These are phyloP conservation scores for Irpex sp. DNA, from an alignment of 1,284 basidiomycete genomes.

Conservation along the genomic window DNA sequence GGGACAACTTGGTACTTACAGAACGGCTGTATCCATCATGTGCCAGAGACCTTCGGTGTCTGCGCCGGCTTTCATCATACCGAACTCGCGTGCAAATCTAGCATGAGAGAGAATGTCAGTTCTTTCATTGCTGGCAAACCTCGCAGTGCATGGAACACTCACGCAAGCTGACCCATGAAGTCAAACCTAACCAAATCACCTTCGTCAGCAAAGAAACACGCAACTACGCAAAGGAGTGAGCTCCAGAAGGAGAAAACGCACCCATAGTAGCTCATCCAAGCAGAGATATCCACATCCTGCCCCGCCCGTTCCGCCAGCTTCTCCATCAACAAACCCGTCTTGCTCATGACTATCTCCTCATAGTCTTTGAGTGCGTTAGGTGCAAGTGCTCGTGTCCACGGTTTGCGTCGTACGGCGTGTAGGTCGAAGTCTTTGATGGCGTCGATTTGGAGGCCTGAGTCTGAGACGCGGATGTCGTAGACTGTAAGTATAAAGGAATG, in stretches of 20 bases:
- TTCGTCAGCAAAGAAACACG: not conserved
- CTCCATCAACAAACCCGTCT: slow-evolving; percentile 1
- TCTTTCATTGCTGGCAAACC: not conserved
- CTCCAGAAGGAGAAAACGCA: slow-evolving; percentile 1
- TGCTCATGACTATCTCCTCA: not conserved
- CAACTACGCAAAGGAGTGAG: too few species aligned
- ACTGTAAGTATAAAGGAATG: too few species aligned
- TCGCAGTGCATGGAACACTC: not conserved
- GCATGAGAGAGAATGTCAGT: not conserved
- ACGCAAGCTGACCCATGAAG: not conserved
- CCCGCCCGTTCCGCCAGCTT: slow-evolving; percentile 1
- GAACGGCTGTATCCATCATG: slow-evolving; percentile 1
- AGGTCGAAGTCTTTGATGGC: slow-evolving; percentile 3
- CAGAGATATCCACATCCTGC: slow-evolving; percentile 9
- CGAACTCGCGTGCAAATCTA: slow-evolving; percentile 13
- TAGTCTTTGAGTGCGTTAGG: not conserved
- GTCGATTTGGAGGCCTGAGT: not conserved
- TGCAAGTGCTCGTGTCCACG: not conserved
- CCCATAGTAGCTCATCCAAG: slow-evolving; percentile 17
- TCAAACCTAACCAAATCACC: not conserved
- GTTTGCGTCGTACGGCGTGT: slow-evolving; percentile 12
- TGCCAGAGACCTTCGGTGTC: slow-evolving; percentile 8
- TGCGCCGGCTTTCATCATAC: slow-evolving; percentile 7
- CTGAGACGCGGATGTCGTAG: slow-evolving; percentile 4
- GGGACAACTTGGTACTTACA: slow-evolving; percentile 7